Evolutionary conservation across 805 yeast species (phyloP), one percentile per base, ranked within the genome.

Genomic region (Sugiyamaella valdiviana): DNA sequence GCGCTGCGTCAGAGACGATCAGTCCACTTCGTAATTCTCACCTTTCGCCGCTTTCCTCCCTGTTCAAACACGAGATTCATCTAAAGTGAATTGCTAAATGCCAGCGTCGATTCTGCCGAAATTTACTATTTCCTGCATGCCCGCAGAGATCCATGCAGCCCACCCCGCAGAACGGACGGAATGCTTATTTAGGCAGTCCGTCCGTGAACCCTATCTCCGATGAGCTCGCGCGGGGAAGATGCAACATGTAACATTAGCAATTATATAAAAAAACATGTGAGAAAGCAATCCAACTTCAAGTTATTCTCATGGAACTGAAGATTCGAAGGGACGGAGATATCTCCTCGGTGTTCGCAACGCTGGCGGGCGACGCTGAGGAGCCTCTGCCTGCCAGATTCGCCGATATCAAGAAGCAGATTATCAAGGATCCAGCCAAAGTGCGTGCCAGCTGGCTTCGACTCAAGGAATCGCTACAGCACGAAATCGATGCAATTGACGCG

Each of bases 271-370:
- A 26, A n/a, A n/a, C n/a, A n/a, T n/a, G n/a, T n/a, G n/a, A n/a
- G n/a, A 23, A 39, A 39, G 5, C 42, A 39, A 15, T 7, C 42
- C 16, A 22, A 9, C 26, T 14, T 6, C 5, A n/a, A n/a, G n/a
- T n/a, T n/a, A n/a, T n/a, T n/a, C n/a, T n/a, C 3, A 43, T n/a
- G 26, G 46, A 36, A 12, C 6, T 39, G 6, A 45, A 39, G 21
- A 39, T 36, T 7, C 20, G 42, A 6, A 26, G 17, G 39, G 47
- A 26, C 5, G 53, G 50, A 7, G 57, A 54, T 39, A 54, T 54
- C 14, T 54, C 57, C 5, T 37, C 52, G 4, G 56, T 52, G 7
- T 54, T 54, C 39, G 49, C 56, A 6, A 52, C 57, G 6, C 45
- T 54, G 15, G 29, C 44, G 14, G 57, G 57, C 2, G 46, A 23